Base-by-base conservation (phyloP, 345 rosid species). In the Corymbia maculata region DNA sequence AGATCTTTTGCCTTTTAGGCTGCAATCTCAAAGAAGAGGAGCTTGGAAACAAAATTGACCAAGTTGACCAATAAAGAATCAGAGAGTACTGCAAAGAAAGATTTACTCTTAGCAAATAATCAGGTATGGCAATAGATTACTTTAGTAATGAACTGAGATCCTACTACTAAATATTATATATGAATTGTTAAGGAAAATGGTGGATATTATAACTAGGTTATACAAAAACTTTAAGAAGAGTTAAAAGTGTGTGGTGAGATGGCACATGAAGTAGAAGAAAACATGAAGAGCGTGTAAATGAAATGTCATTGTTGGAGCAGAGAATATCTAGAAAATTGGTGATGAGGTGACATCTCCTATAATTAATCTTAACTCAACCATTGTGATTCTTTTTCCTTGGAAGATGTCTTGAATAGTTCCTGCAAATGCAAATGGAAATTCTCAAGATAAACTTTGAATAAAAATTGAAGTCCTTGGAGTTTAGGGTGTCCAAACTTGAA, bases 221-320 rank as follows among this genome's bases (percentile, higher is more conserved):
- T 93, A 85, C 88, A 88, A 57, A 94, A 95, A 91, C 92, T 96
- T 88, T 94, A 95, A 87, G 93, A 91, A 86, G 98, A 97, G 89
- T 88, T 96, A 87, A 96, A 92, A 90, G 89, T 91, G 84, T 93
- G 92, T 86, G 94, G 90, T 55, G 95, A 93, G 87, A 95, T 95
- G 85, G 88, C 96, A 91, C 94, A 88, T 84, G 86, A 88, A 59
- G 93, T 93, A 85, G 92, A 93, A 90, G 96, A 95, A 90, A 64
- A 45, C 49, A 45, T 89, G 36, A 94, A 93, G 87, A 92, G 90
- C 79, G 86, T 94, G 88, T 88, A 86, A 93, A 92, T 90, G 97
- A 95, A 87, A 97, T 94, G 88, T 64, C 88, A 59, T 86, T 91
- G 52, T 87, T 96, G 82, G 98, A 95, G 85, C 94, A 95, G 86